These are phyloP conservation scores for Coniella vitis DNA, from an alignment of 2,329 filamentous ascomycete species.

Conservation along the genomic window DNA sequence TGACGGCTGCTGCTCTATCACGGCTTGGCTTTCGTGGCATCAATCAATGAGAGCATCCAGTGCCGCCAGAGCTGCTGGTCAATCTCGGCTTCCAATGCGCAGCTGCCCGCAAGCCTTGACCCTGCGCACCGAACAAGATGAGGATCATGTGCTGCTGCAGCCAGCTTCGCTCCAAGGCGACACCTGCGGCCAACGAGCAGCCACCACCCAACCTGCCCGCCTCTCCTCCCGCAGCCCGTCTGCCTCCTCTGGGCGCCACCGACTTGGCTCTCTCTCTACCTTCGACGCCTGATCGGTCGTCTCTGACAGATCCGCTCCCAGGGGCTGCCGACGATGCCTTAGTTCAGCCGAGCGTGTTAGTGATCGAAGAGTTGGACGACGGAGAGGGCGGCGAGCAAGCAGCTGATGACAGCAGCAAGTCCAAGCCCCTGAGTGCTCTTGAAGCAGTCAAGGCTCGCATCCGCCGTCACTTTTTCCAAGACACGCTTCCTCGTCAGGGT, in stretches of 20 bases:
- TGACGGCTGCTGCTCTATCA: too few species aligned
- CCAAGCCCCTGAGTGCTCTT: slow-evolving; percentile 32
- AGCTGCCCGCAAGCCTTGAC: background rate
- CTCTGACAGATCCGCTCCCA: slow-evolving; percentile 17
- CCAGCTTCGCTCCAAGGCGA: slow-evolving; percentile 16
- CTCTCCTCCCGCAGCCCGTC: slow-evolving; percentile 17
- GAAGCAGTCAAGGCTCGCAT: slow-evolving; percentile 39
- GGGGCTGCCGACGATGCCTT: slow-evolving; percentile 16
- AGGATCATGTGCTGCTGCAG: slow-evolving; percentile 30
- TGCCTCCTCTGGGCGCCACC: slow-evolving; percentile 16
- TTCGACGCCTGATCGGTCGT: slow-evolving; percentile 16
- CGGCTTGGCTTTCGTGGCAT: too few species aligned
- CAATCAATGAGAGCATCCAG: too few species aligned
- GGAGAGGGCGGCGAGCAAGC: slow-evolving; percentile 38
- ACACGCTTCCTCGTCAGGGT: slow-evolving; percentile 33
- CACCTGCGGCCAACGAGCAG: background rate
- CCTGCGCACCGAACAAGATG: slow-evolving; percentile 22
- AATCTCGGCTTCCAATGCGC: background rate
- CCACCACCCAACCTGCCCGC: slow-evolving; percentile 10
- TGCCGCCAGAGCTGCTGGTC: too few species aligned
- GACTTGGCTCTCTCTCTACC: slow-evolving; percentile 14
- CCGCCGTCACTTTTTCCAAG: slow-evolving; percentile 39
- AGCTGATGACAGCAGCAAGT: slow-evolving; percentile 21
- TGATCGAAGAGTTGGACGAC: slow-evolving; percentile 33
- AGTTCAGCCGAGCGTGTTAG: slow-evolving; percentile 25